Evolutionary conservation across 306 rosid species (phyloP).

Genomic region (Vicia villosa): DNA sequence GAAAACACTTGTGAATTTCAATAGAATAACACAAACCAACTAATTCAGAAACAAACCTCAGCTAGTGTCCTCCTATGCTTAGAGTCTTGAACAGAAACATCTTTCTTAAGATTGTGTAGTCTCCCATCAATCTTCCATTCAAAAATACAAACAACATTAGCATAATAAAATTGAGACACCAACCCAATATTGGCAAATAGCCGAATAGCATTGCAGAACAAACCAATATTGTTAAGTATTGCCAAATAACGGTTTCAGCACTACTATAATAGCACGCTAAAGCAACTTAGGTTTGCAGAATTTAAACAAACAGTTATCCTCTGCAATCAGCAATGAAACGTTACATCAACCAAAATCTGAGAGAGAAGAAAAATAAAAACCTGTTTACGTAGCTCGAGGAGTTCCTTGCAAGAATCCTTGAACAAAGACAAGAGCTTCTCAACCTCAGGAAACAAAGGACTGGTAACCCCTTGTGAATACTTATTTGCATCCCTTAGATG

Average conservation of each 20-base stretch:
- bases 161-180: constrained; percentile 4
- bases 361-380: constrained; percentile 33
- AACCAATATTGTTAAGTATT: background rate
- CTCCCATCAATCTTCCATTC: constrained; percentile 83
- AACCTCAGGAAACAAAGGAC: constrained; percentile 87
- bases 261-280: background rate
- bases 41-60: constrained; percentile 62
- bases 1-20: background rate
- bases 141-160: constrained; percentile 28
- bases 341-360: constrained; percentile 37
- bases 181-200: constrained; percentile 17
- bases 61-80: constrained; percentile 92
- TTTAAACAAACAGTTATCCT: background rate
- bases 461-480: constrained; percentile 51
- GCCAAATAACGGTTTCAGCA: background rate
- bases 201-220: background rate
- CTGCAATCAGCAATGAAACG: background rate
- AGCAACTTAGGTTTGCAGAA: background rate
- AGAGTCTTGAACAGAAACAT: constrained; percentile 84
- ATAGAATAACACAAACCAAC: constrained; percentile 21
- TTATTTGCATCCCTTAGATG: constrained; percentile 63
- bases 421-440: constrained; percentile 81
- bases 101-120: constrained; percentile 81
- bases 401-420: constrained; percentile 89
- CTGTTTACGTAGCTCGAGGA: constrained; percentile 93